These are phyloP conservation scores for Taiwanofungus camphoratus DNA, from an alignment of 1,284 basidiomycete species.

Conservation along the genomic window DNA sequence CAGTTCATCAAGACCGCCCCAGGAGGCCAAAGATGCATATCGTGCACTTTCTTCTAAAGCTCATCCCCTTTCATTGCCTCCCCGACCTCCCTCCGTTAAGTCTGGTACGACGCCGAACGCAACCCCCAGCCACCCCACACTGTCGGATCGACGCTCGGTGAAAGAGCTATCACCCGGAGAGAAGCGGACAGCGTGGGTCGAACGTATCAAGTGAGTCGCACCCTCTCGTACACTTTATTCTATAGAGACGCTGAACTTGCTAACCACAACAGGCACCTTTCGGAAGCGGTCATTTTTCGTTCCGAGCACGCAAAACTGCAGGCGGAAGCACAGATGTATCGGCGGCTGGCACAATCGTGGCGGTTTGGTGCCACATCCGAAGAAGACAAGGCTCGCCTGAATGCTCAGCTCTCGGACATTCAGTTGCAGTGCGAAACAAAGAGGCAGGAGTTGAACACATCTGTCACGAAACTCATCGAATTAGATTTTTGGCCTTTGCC, in stretches of 20 bases:
- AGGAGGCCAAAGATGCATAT: no score
- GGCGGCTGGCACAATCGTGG: slow-evolving; percentile 17
- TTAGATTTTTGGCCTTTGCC: slow-evolving; percentile 36
- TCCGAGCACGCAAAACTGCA: slow-evolving; percentile 21
- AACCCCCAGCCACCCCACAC: no score
- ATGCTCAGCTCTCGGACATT: slow-evolving; percentile 21
- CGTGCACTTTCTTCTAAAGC: no score
- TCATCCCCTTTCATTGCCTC: no score
- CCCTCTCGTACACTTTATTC: not conserved
- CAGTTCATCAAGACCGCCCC: no score
- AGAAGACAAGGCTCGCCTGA: slow-evolving; percentile 16
- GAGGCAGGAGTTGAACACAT: slow-evolving; percentile 23
- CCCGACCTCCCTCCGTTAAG: no score
- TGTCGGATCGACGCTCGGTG: no score
- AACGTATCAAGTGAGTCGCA: slow-evolving; percentile 26
- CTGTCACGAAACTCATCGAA: slow-evolving; percentile 27
- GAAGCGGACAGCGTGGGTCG: slow-evolving; percentile 25
- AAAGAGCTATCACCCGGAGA: slow-evolving; percentile 20
- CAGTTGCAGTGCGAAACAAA: slow-evolving; percentile 22
- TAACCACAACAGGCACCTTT: slow-evolving; percentile 17
- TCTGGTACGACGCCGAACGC: no score
- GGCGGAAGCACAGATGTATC: slow-evolving; percentile 18
- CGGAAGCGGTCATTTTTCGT: slow-evolving; percentile 22
- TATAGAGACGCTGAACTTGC: not conserved
- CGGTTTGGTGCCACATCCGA: slow-evolving; percentile 15